phyloP scores from a whole-genome alignment of 2,329 filamentous ascomycete genomes.

The Botrytis galanthina region DNA sequence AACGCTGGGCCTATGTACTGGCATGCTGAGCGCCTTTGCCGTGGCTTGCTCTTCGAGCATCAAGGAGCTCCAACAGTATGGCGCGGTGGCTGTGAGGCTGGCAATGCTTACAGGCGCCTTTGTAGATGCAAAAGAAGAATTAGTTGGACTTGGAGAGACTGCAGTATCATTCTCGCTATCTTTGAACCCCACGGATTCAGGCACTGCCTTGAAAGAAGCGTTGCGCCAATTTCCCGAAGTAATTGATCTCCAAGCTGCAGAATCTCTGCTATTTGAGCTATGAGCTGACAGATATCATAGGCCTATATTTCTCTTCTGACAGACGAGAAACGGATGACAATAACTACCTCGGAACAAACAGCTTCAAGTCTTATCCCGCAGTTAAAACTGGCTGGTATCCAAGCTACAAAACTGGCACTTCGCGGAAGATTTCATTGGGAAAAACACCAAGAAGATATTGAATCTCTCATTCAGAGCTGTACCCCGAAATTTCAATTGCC shows the following conservation, averaged over 20 bases:
- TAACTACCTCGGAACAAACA: too few species aligned
- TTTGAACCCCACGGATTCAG: slow-evolving; percentile 29
- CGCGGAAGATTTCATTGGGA: too few species aligned
- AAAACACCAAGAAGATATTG: too few species aligned
- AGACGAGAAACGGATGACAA: too few species aligned
- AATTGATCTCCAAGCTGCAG: too few species aligned
- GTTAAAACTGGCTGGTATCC: too few species aligned
- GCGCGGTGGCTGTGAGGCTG: slow-evolving; percentile 42
- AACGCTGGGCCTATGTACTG: slow-evolving; percentile 43
- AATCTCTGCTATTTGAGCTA: too few species aligned
- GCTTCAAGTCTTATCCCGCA: too few species aligned
- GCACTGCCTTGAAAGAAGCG: slow-evolving; percentile 23
- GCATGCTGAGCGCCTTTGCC: slow-evolving; percentile 42
- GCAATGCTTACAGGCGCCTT: slow-evolving; percentile 42
- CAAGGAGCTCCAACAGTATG: slow-evolving; percentile 39
- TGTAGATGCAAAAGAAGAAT: slow-evolving; percentile 40
- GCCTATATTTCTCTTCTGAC: too few species aligned
- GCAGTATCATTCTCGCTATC: slow-evolving; percentile 34
- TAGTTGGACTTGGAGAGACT: slow-evolving; percentile 19
- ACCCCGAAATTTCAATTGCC: slow-evolving; percentile 38
- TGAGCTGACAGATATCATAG: too few species aligned
- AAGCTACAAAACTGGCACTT: too few species aligned
- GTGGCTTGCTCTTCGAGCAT: slow-evolving; percentile 37
- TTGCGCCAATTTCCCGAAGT: too few species aligned
- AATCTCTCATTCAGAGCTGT: slow-evolving; percentile 10